Base-by-base conservation (phyloP, 306 rosid species). In the Bauhinia variegata region DNA sequence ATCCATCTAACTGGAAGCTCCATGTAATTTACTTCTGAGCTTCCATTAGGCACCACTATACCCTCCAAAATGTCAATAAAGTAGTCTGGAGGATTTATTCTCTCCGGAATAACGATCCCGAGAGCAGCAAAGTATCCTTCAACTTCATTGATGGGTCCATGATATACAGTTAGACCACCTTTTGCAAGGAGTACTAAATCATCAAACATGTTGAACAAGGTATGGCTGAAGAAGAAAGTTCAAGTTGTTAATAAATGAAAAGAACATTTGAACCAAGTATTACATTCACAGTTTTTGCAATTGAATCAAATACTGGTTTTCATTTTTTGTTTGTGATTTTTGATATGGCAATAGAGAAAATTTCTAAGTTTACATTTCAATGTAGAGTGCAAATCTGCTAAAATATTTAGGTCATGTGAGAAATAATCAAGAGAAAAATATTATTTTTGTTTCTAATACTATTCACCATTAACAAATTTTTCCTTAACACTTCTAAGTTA, bases 61-160 rank as follows among this genome's bases (percentile, higher is more conserved):
- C 95, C 95, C 89, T 89, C 96, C 76, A 89, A 75, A 75, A 89
- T 75, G 78, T 89, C 96, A 63, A 89, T 89, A 64, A 81, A 89
- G 78, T 85, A 74, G 64, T 87, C 96, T 38, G 96, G 96, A 65
- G 96, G 96, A 76, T 83, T 87, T 5, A 87, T 81, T 3, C 85
- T 84, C 23, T 87, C 91, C 15, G 95, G 96, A 47, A 89, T 61
- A 58, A 34, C 33, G 46, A 89, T 87, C 63, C 95, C 96, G 54
- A 89, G 82, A 70, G 79, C 75, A 53, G 85, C 64, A 67, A 89
- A 87, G 82, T 87, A 89, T 53, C 78, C 87, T 74, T 89, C 95
- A 61, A 78, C 95, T 75, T 72, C 71, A 78, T 69, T 87, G 36
- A 77, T 83, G 0, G 96, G 66, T 70, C 96, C 96, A 67, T 89